Evolutionary conservation across 1,139 yeast genomes (phyloP), one percentile per base, ranked within the genome.

Genomic region (Candida sp.): DNA sequence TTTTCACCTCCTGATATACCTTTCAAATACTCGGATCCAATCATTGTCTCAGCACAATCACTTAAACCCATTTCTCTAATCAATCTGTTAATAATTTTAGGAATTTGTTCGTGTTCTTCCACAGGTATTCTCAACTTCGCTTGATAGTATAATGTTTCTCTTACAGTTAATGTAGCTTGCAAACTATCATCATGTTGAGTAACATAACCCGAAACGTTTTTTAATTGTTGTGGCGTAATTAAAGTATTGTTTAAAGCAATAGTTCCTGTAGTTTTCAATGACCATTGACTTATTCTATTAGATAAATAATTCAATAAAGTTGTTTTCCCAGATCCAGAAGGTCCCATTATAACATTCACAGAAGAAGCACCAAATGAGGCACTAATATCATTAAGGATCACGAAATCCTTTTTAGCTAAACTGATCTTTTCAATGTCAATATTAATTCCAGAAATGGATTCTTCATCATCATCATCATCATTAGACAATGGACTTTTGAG

Each of bases 1-100:
- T 85, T 86, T 55, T 88, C 96, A 44, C 96, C 96, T 9, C 96
- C 96, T 27, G 93, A 84, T 5, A 88, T 77, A 3, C 96, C 96
- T 52, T 87, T 87, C 5, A 80, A 73, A 35, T 75, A 64, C 33
- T 84, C 90, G 39, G 82, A 79, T 2, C 96, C 97, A 44, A 88
- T 80, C 5, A 85, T 66, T 0, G 85, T 84, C 52, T 87, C 84
- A 25, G 89, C 87, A 64, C 95, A 87, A 53, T 87, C 95, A 44
- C 77, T 68, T 36, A 88, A 69, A 0, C 96, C 96, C 63, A 86
- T 78, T 47, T 79, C 77, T 41, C 81, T 58, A 44, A 88, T 82
- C 29, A 87, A 64, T 4, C 73, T 75, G 43, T 81, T 78, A 32
- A 87, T 63, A 30, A 62, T 61, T 1, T 49, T 23, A 0, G 73